Conservation (phyloP, 306 rosid species). For the Castanopsis chinensis region DNA sequence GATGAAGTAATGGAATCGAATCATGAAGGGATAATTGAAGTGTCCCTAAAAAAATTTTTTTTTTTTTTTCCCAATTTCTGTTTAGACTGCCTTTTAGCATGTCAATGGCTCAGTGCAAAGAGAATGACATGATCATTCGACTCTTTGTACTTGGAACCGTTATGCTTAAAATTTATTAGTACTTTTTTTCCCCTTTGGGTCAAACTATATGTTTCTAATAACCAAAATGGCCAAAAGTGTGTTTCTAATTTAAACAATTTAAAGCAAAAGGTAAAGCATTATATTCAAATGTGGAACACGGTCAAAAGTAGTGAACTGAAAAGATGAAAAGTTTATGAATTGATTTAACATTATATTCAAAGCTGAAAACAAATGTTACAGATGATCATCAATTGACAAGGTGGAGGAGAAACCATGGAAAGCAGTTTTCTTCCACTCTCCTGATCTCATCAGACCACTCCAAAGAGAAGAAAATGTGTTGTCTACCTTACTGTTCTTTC, state of each 20-base stretch:
- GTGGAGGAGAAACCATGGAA: slow-evolving; percentile 20
- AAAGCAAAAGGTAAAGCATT: slow-evolving; percentile 11
- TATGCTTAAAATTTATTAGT: too few species aligned
- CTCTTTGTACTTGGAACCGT: too few species aligned
- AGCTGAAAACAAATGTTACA: slow-evolving; percentile 28
- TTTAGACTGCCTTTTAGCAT: too few species aligned
- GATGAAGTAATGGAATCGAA: too few species aligned
- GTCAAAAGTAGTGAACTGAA: slow-evolving; percentile 1
- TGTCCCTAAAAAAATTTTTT: too few species aligned
- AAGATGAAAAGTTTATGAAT: too few species aligned
- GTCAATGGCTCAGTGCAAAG: too few species aligned
- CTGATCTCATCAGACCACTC: slow-evolving; percentile 26
- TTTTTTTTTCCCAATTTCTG: too few species aligned
- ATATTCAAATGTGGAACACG: slow-evolving; percentile 11
- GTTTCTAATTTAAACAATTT: slow-evolving; percentile 24
- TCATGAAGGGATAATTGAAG: too few species aligned
- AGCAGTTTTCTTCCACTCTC: slow-evolving; percentile 23
- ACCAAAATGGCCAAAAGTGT: background rate
- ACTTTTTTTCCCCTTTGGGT: too few species aligned
- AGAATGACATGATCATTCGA: too few species aligned
- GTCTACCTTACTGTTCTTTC: slow-evolving; percentile 62
- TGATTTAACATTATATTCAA: background rate
- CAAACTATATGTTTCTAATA: background rate
- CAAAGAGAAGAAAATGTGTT: slow-evolving; percentile 18
- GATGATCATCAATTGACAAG: slow-evolving; percentile 4